Percentiles rank a stretch among this genome's conserved stretches.
Evolutionary conservation across 441 rosid genomes (phyloP).

Genomic region (Adansonia grandidieri): DNA sequence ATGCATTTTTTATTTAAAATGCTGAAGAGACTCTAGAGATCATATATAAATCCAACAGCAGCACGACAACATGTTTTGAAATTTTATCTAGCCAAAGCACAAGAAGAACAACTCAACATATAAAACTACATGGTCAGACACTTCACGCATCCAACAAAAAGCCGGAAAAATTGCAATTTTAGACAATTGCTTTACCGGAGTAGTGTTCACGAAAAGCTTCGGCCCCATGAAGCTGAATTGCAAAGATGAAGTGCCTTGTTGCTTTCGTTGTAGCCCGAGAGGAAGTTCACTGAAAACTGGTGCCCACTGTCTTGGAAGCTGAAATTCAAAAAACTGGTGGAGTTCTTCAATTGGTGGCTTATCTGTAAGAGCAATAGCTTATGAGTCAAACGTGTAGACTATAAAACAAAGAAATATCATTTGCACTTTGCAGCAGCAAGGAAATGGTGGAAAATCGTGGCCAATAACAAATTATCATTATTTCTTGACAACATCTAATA

Average conservation of each 20-base stretch:
- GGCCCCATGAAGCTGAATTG: conserved; percentile 76
- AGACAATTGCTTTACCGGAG: conserved; percentile 42
- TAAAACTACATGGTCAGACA: conserved; percentile 19
- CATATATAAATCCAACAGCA: conserved; percentile 20
- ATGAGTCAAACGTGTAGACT: neutral
- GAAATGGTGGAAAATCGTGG: neutral
- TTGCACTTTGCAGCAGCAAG: neutral
- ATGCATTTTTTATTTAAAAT: neutral
- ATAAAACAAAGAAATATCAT: neutral
- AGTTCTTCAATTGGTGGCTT: conserved; percentile 76
- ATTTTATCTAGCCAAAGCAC: neutral
- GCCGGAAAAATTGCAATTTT: neutral
- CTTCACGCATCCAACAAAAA: neutral
- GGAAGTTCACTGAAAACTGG: conserved; percentile 77
- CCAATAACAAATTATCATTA: neutral
- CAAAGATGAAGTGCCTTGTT: conserved; percentile 53
- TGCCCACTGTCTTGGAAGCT: conserved; percentile 78
- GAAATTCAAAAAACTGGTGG: conserved; percentile 77
- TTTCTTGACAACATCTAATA: neutral
- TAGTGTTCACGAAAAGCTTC: conserved; percentile 71
- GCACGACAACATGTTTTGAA: neutral
- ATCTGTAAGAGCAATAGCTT: conserved; percentile 42
- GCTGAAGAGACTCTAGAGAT: neutral
- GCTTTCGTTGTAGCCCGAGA: conserved; percentile 67
- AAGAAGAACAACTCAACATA: neutral